Percentiles rank a stretch among this genome's conserved stretches.
Conservation (phyloP, 2,329 filamentous ascomycete genomes). For the Aspergillus chevalieri region DNA sequence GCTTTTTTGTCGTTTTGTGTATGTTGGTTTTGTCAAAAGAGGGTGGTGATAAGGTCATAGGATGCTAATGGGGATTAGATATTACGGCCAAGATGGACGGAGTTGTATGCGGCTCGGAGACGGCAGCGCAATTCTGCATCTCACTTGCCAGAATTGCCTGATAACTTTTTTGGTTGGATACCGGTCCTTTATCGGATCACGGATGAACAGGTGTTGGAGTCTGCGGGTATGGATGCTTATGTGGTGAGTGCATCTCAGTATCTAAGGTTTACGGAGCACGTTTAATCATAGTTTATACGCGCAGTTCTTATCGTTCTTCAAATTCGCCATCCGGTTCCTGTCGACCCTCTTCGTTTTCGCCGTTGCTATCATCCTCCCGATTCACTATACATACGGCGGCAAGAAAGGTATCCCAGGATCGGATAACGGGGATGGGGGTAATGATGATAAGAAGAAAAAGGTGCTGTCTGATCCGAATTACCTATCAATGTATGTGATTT, state of each 20-base stretch:
- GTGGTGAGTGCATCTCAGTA: conserved; percentile 55
- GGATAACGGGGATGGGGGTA: conserved; percentile 27
- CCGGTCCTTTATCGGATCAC: conserved; percentile 75
- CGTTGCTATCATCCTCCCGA: conserved; percentile 71
- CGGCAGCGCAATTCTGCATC: conserved; percentile 61
- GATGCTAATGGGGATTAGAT: conserved; percentile 46
- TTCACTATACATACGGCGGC: conserved; percentile 65
- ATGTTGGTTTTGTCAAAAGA: conserved; percentile 12
- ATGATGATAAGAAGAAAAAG: conserved; percentile 30
- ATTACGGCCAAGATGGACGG: conserved; percentile 83
- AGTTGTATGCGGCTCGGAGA: conserved; percentile 83
- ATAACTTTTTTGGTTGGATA: conserved; percentile 90
- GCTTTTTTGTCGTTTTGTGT: conserved; percentile 45
- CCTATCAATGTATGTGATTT: conserved; percentile 89
- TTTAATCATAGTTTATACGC: not conserved
- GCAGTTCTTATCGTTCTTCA: conserved; percentile 87
- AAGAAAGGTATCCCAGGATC: conserved; percentile 34
- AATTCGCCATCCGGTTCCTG: conserved; percentile 84
- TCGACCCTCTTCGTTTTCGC: conserved; percentile 75
- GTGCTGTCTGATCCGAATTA: conserved; percentile 47
- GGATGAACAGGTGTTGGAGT: conserved; percentile 82
- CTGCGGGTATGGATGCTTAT: conserved; percentile 89
- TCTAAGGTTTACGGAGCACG: not conserved
- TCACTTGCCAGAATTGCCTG: conserved; percentile 69
- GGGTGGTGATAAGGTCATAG: not conserved